phyloP scores from a whole-genome alignment of 225 moss, liverwort and hornwort genomes.

The Climacium dendroides region DNA sequence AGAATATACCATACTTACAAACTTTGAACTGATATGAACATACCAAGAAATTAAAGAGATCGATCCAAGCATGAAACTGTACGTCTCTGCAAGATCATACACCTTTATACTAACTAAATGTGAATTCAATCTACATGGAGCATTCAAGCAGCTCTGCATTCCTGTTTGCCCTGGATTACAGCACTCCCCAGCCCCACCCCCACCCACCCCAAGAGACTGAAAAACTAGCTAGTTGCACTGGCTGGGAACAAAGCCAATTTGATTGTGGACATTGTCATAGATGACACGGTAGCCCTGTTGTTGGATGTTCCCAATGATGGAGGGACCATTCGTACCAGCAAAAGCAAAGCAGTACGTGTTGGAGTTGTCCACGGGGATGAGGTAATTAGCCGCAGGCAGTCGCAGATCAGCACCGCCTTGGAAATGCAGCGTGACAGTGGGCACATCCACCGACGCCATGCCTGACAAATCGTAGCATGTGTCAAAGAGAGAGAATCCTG shows the following conservation, averaged over 20 bases:
- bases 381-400: conserved; percentile 32
- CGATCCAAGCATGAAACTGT: background rate
- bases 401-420: conserved; percentile 20
- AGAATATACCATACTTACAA: background rate
- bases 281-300: conserved; percentile 49
- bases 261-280: conserved; percentile 30
- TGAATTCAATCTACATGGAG: background rate
- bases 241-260: conserved; percentile 34
- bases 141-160: background rate
- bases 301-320: conserved; percentile 51
- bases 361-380: conserved; percentile 39
- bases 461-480: conserved; percentile 40
- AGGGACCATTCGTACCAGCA: conserved; percentile 30
- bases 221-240: conserved; percentile 4
- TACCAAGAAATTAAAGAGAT: background rate
- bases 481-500: conserved; percentile 47
- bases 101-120: background rate
- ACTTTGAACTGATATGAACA: background rate
- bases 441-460: conserved; percentile 25
- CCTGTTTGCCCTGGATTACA: background rate
- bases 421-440: conserved; percentile 39
- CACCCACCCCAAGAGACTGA: background rate
- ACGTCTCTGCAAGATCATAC: background rate
- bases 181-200: background rate
- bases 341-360: conserved; percentile 45